Percentiles rank a stretch among this genome's conserved stretches.
Conservation (phyloP, 768 basidiomycete species). For the Pisolithus tinctorius region DNA sequence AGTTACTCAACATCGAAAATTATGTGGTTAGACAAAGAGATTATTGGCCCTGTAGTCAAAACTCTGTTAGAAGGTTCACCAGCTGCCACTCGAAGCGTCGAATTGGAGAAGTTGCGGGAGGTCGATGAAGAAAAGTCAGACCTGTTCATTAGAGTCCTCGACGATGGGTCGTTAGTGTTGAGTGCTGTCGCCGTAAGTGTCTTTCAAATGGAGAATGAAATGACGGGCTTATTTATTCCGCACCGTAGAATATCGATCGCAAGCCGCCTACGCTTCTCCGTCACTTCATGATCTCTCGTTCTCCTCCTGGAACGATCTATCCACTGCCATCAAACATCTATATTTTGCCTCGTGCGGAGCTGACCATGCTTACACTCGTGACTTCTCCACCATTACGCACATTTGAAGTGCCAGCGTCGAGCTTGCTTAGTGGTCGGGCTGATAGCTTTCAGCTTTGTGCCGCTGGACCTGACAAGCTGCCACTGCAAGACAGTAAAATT, state of each 20-base stretch:
- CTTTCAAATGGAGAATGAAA: neutral
- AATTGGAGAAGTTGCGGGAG: constrained; percentile 45
- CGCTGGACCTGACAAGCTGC: constrained; percentile 31
- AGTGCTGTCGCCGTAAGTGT: constrained; percentile 63
- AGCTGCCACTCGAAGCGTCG: neutral
- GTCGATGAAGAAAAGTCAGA: constrained; percentile 73
- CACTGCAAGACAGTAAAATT: constrained; percentile 48
- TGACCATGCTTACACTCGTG: constrained; percentile 46
- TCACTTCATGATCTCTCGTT: constrained; percentile 68
- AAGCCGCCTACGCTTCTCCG: constrained; percentile 78
- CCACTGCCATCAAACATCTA: constrained; percentile 45
- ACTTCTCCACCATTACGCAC: constrained; percentile 61
- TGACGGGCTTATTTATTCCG: constrained; percentile 2
- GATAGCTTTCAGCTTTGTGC: constrained; percentile 45
- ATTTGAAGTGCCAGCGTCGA: constrained; percentile 48
- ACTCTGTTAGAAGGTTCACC: constrained; percentile 32
- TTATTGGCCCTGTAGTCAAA: constrained; percentile 44
- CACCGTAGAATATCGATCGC: constrained; percentile 73
- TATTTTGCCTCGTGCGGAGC: constrained; percentile 43
- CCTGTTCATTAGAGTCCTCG: constrained; percentile 64
- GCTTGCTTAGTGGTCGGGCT: constrained; percentile 56
- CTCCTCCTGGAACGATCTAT: constrained; percentile 43
- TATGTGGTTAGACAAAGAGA: constrained; percentile 65
- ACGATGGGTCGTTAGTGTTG: constrained; percentile 68
- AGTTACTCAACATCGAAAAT: constrained; percentile 38